Percentiles rank a stretch among this genome's conserved stretches.
phyloP scores from a whole-genome alignment of 2,329 filamentous ascomycete species.

The Aspergillus brasiliensis region DNA sequence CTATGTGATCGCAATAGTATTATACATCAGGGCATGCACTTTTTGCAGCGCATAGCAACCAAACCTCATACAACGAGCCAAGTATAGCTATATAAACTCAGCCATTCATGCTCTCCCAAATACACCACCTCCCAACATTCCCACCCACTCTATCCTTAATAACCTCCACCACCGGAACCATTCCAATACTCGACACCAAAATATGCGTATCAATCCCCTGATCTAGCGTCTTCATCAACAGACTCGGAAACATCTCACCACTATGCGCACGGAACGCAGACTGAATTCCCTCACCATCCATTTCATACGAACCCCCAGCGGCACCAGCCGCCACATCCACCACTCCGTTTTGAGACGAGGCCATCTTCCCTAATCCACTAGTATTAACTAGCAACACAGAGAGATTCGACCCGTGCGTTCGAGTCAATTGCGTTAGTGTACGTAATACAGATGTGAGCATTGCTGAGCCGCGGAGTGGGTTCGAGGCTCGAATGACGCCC shows the following conservation, averaged over 20 bases:
- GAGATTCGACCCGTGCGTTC: slow-evolving; percentile 30
- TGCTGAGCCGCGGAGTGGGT: slow-evolving; percentile 37
- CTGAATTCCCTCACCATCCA: slow-evolving; percentile 24
- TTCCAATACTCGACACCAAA: slow-evolving; percentile 33
- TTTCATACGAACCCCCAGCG: background rate
- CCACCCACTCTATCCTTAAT: slow-evolving; percentile 43
- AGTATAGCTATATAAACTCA: too few relatives aligned
- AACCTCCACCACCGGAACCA: slow-evolving; percentile 36
- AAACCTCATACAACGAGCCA: background rate
- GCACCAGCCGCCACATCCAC: background rate
- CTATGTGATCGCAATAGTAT: background rate
- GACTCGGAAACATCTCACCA: slow-evolving; percentile 27
- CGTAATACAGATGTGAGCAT: slow-evolving; percentile 35
- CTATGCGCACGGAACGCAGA: slow-evolving; percentile 30
- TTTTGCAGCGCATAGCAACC: background rate
- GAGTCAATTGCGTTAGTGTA: slow-evolving; percentile 36
- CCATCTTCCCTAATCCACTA: slow-evolving; percentile 28
- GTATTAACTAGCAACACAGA: slow-evolving; percentile 43
- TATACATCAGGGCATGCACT: background rate
- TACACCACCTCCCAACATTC: slow-evolving; percentile 41
- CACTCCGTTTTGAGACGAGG: background rate
- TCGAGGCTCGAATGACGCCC: slow-evolving; percentile 41
- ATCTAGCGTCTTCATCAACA: slow-evolving; percentile 40
- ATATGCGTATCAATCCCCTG: slow-evolving; percentile 45
- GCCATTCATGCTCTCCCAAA: slow-evolving; percentile 22